These are phyloP conservation scores for Scheffersomyces amazonensis DNA, from an alignment of 805 yeast species.

Conservation along the genomic window DNA sequence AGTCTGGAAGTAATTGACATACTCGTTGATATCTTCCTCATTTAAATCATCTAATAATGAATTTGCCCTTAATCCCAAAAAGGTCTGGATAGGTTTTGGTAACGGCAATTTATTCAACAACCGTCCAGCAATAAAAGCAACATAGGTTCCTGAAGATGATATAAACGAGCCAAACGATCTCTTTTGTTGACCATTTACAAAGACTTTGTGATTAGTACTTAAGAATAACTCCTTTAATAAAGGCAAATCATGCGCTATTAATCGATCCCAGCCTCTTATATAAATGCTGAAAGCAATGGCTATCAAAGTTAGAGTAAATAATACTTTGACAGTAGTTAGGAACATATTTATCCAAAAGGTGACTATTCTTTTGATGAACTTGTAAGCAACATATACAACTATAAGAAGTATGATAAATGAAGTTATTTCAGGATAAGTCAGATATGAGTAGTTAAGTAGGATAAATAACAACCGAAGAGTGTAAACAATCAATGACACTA, in stretches of 20 bases:
- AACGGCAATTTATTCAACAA: not conserved
- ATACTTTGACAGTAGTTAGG: conserved; percentile 15
- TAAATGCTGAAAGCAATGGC: conserved; percentile 13
- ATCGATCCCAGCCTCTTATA: conserved; percentile 17
- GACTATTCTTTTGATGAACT: conserved; percentile 10
- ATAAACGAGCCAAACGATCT: too few species aligned
- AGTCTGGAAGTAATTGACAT: not conserved
- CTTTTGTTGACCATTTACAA: too few species aligned
- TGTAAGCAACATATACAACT: conserved; percentile 16
- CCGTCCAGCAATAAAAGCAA: not conserved
- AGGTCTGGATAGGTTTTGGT: too few species aligned
- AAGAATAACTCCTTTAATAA: conserved; percentile 2
- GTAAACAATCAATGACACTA: conserved; percentile 9
- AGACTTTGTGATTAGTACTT: too few species aligned
- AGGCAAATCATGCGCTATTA: conserved; percentile 16
- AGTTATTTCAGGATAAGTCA: conserved; percentile 18
- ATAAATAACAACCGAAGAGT: conserved; percentile 8
- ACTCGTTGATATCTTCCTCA: not conserved
- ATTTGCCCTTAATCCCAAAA: not conserved
- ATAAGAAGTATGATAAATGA: conserved; percentile 10
- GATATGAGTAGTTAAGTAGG: conserved; percentile 9
- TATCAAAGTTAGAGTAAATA: conserved; percentile 12
- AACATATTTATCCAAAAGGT: conserved; percentile 20
- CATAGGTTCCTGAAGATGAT: not conserved
- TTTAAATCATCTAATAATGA: not conserved